Percentiles rank a stretch among this genome's conserved stretches.
Conservation (phyloP, 192 early-diverging fungal species). For the Lobosporangium transversale region DNA sequence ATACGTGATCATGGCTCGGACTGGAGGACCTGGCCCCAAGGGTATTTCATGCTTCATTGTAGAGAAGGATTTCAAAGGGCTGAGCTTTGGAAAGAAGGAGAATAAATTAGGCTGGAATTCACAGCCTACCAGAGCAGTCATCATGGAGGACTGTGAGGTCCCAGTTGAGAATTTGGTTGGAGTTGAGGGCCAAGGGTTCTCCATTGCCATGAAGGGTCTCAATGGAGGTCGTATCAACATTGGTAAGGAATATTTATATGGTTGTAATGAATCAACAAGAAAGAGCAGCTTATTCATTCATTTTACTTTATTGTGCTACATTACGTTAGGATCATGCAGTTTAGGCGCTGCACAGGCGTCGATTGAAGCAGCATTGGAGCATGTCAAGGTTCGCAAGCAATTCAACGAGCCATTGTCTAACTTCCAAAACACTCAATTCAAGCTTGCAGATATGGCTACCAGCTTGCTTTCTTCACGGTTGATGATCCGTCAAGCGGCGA, state of each 20-base stretch:
- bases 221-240: slow-evolving; percentile 70
- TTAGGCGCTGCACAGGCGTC: slow-evolving; percentile 67
- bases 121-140: slow-evolving; percentile 66
- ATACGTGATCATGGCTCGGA: slow-evolving; percentile 70
- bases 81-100: slow-evolving; percentile 72
- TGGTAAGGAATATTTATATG: slow-evolving; percentile 30
- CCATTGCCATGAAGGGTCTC: slow-evolving; percentile 70
- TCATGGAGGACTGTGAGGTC: slow-evolving; percentile 66
- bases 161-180: slow-evolving; percentile 63
- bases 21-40: slow-evolving; percentile 62
- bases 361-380: slow-evolving; percentile 52
- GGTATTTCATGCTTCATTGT: slow-evolving; percentile 67
- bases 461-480: slow-evolving; percentile 56
- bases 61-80: slow-evolving; percentile 65
- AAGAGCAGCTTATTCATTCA: neutral
- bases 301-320: neutral
- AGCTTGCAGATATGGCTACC: slow-evolving; percentile 68
- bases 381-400: slow-evolving; percentile 64
- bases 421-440: slow-evolving; percentile 67
- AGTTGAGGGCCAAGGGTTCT: slow-evolving; percentile 67
- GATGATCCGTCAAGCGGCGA: slow-evolving; percentile 58
- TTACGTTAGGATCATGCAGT: slow-evolving; percentile 57
- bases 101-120: slow-evolving; percentile 70
- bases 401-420: slow-evolving; percentile 57
- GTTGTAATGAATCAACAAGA: neutral